phyloP scores from a whole-genome alignment of 495 filamentous ascomycete genomes.

The Apiosordaria backusii region DNA sequence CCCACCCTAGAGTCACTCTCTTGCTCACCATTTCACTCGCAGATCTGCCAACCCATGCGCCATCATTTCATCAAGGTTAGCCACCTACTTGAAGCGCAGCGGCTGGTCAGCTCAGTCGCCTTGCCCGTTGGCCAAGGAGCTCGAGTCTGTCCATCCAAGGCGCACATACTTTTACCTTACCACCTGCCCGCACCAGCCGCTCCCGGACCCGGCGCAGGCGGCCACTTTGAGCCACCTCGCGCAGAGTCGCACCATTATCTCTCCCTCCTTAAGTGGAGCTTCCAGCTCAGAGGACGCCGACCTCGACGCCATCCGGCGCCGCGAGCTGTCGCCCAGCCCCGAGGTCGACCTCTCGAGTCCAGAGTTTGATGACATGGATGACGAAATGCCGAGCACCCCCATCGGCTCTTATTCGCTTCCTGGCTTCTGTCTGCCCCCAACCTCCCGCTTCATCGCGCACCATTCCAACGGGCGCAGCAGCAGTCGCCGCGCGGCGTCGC shows the following conservation, averaged over 20 bases:
- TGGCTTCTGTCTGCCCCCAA: conserved; percentile 27
- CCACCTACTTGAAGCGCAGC: conserved; percentile 81
- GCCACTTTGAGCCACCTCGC: conserved; percentile 40
- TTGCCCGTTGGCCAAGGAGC: conserved; percentile 88
- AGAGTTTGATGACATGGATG: conserved; percentile 74
- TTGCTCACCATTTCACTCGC: conserved; percentile 35
- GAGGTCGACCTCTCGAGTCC: conserved; percentile 89
- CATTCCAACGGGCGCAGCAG: conserved; percentile 35
- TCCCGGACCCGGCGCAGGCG: conserved; percentile 64
- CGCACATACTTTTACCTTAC: conserved; percentile 96
- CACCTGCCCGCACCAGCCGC: conserved; percentile 73
- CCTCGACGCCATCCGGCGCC: conserved; percentile 57
- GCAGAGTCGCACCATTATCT: conserved; percentile 57
- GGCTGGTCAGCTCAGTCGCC: conserved; percentile 74
- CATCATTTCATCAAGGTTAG: conserved; percentile 87
- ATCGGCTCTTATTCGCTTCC: conserved; percentile 57
- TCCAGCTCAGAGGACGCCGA: conserved; percentile 68
- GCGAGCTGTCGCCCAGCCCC: conserved; percentile 78
- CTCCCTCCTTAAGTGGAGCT: conserved; percentile 73
- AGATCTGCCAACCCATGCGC: conserved; percentile 95
- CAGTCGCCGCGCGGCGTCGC: conserved; percentile 69
- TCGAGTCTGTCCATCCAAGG: conserved; percentile 85
- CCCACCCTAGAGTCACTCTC: not conserved
- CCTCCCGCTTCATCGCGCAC: conserved; percentile 41
- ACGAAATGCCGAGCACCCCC: conserved; percentile 54